Percentiles rank a stretch among this genome's conserved stretches.
phyloP scores from a whole-genome alignment of 2,329 filamentous ascomycete genomes.

The Botrytis hyacinthi region DNA sequence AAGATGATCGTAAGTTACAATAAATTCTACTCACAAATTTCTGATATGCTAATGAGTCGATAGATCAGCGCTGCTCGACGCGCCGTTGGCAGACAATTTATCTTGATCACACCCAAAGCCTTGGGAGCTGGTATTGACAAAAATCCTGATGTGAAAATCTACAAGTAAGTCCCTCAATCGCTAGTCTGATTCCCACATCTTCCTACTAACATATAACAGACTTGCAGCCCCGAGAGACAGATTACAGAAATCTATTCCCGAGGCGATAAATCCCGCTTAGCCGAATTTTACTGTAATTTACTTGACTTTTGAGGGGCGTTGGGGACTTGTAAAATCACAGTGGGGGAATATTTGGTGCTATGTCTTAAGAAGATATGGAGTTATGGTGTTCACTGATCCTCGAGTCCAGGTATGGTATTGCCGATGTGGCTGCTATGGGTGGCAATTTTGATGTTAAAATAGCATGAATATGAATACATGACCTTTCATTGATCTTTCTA shows the following conservation, averaged over 20 bases:
- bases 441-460: not conserved
- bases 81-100: conserved; percentile 88
- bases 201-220: conserved; percentile 15
- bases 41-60: conserved; percentile 1
- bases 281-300: not conserved
- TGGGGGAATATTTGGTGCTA: not conserved
- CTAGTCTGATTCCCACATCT: not conserved
- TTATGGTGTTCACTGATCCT: not conserved
- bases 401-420: conserved; percentile 1
- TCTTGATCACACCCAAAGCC: conserved; percentile 91
- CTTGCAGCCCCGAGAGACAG: conserved; percentile 10
- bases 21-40: not conserved
- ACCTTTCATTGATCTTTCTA: not conserved
- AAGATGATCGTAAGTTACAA: conserved; percentile 74
- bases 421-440: not conserved
- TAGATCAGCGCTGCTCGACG: conserved; percentile 81
- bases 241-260: conserved; percentile 37
- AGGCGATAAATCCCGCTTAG: conserved; percentile 27
- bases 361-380: conserved; percentile 8
- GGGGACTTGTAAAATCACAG: not conserved
- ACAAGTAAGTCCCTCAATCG: conserved; percentile 52
- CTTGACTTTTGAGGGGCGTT: not conserved
- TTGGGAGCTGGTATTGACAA: conserved; percentile 60
- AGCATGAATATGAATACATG: conserved; percentile 12
- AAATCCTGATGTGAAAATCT: conserved; percentile 72